Evolutionary conservation across 192 early-diverging fungal genomes (phyloP).

Genomic region (Backusella westeae): DNA sequence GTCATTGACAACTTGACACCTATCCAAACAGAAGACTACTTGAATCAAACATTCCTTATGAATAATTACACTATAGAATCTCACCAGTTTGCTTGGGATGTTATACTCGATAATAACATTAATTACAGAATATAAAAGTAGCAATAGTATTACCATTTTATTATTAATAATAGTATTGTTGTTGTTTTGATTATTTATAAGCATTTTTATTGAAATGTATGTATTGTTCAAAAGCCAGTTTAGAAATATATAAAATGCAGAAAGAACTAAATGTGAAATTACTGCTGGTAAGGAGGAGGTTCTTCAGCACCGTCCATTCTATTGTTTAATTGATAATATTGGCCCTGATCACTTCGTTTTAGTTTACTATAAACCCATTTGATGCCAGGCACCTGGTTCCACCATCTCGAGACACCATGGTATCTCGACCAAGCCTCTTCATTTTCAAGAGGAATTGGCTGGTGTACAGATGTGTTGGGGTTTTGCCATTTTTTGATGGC

Average conservation of each 20-base stretch:
- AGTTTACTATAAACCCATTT: slow-evolving; percentile 15
- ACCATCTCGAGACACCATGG: slow-evolving; percentile 4
- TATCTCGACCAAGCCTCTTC: slow-evolving; percentile 13
- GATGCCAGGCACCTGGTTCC: slow-evolving; percentile 14
- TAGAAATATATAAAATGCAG: background rate
- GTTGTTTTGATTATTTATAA: background rate
- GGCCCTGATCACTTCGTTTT: background rate
- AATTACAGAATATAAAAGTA: slow-evolving; percentile 6
- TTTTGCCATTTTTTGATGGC: slow-evolving; percentile 34
- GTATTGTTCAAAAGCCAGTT: background rate
- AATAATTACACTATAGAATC: background rate
- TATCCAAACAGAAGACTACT: background rate
- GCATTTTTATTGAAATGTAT: background rate
- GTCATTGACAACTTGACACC: background rate
- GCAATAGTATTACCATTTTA: background rate
- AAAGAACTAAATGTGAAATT: background rate
- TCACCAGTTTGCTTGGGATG: background rate
- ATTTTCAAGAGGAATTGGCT: slow-evolving; percentile 1
- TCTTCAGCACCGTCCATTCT: slow-evolving; percentile 8
- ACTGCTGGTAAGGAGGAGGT: slow-evolving; percentile 11
- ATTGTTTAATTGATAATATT: slow-evolving; percentile 7
- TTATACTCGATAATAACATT: background rate
- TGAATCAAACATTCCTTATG: background rate
- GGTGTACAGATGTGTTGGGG: background rate
- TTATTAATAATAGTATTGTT: no score